Evolutionary conservation across 768 basidiomycete genomes (phyloP), one percentile per base, ranked within the genome.

Genomic region (Crassisporium funariophilum): DNA sequence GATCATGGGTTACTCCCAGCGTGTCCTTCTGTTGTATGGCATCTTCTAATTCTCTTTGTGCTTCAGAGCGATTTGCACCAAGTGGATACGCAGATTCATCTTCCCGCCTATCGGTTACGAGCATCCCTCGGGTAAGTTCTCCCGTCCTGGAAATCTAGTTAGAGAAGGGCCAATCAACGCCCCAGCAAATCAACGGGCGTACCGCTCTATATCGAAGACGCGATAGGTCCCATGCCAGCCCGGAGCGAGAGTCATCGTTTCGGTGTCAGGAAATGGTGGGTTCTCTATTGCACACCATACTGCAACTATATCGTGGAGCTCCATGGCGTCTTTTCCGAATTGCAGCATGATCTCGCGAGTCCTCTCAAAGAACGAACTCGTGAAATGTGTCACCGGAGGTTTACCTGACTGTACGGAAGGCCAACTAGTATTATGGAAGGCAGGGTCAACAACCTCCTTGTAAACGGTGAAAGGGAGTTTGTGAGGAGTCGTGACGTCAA

Each of bases 291-390:
- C 88, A 63, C 85, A 92, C 90, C 91, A 95, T 12, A 95, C 78
- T 2, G 91, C 88, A 9, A 84, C 83, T 35, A 93, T 87, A 56
- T 98, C 94, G 58, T 98, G 94, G 45, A 95, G 75, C 67, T 94
- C 89, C 81, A 97, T 79, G 4, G 79, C 86, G 60, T 95, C 92
- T 50, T 86, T 83, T 6, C 91, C 91, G 50, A 82, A 92, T 39
- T 73, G 57, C 15, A 81, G 47, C 86, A 95, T 92, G 41, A 93
- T 68, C 51, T 84, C 83, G 24, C 88, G 71, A 3, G 88, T 80
- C 35, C 82, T 77, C 60, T 87, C 83, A 1, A 93, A 69, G 67
- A 95, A 83, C 4, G 88, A 76, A 54, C 86, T 86, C 5, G 90
- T 89, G 60, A 94, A 90, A 62, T 91, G 86, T 5, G 70, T 67